These are phyloP conservation scores for Volvox reticuliferus DNA, from an alignment of 139 green algal genomes.

Conservation along the genomic window DNA sequence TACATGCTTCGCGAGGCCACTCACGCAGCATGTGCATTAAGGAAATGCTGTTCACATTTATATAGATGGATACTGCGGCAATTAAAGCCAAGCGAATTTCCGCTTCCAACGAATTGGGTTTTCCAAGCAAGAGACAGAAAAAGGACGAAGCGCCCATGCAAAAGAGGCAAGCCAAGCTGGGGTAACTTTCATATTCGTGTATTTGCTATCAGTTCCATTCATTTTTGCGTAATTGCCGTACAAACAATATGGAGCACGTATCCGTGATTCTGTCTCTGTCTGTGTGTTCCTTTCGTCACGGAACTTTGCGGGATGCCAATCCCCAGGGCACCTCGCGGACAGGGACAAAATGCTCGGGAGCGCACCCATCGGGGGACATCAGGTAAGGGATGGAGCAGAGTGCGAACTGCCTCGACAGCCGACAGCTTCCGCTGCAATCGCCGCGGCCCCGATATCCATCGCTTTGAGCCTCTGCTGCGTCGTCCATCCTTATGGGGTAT, in stretches of 20 bases:
- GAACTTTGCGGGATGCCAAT: no score
- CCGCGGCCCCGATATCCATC: no score
- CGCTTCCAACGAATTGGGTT: neutral
- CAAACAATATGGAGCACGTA: no score
- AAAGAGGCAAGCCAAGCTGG: neutral
- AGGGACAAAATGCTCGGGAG: neutral
- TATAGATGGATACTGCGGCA: neutral
- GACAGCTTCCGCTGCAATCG: no score
- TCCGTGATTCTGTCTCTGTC: no score
- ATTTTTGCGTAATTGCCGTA: no score
- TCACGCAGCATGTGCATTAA: neutral
- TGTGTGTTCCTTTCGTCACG: no score
- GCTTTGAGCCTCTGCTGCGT: no score
- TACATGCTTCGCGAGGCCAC: neutral
- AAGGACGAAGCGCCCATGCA: neutral
- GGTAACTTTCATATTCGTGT: no score
- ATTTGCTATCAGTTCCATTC: no score
- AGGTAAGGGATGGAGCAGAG: neutral
- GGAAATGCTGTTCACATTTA: neutral
- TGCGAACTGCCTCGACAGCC: no score
- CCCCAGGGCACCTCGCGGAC: conserved; percentile 2
- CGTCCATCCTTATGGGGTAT: no score
- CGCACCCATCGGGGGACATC: neutral
- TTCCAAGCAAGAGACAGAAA: conserved; percentile 15
- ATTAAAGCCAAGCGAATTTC: neutral